Evolutionary conservation across 805 yeast species (phyloP).

Genomic region (Spathaspora sp.): DNA sequence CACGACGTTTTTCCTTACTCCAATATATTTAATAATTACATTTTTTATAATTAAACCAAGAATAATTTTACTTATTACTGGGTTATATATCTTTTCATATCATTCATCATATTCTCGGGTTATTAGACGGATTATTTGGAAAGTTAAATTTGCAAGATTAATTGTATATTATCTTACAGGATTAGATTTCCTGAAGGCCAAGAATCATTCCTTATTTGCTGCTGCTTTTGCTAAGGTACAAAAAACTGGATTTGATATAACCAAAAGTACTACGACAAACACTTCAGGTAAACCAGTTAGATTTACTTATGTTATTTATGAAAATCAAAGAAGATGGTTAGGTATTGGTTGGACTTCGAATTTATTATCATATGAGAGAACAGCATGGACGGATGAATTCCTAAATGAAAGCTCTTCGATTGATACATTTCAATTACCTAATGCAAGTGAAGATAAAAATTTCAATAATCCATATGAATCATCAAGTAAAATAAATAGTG

Average conservation of each 20-base stretch:
- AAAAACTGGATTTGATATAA: conserved; percentile 17
- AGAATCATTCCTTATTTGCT: conserved; percentile 46
- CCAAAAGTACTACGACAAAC: conserved; percentile 10
- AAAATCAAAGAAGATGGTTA: conserved; percentile 94
- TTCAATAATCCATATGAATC: not conserved
- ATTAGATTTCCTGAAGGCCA: conserved; percentile 58
- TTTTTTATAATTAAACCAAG: conserved; percentile 71
- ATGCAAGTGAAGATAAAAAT: conserved; percentile 27
- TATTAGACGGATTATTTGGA: conserved; percentile 82
- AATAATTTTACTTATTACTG: conserved; percentile 53
- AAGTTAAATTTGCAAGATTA: conserved; percentile 65
- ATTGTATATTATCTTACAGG: conserved; percentile 83
- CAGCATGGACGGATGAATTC: conserved; percentile 97
- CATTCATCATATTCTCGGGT: conserved; percentile 86
- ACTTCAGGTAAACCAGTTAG: conserved; percentile 48
- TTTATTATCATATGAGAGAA: conserved; percentile 85
- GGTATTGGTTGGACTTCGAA: conserved; percentile 98
- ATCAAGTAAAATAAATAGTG: conserved; percentile 49
- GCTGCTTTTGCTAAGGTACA: conserved; percentile 54
- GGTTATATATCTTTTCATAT: conserved; percentile 66
- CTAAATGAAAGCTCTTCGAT: conserved; percentile 79
- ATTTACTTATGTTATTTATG: conserved; percentile 89
- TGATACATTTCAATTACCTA: conserved; percentile 78
- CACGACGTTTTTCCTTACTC: conserved; percentile 83
- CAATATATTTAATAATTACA: conserved; percentile 70